Evolutionary conservation across 371 early-diverging fungal genomes (phyloP).

Genomic region (Haplosporangium sp.): DNA sequence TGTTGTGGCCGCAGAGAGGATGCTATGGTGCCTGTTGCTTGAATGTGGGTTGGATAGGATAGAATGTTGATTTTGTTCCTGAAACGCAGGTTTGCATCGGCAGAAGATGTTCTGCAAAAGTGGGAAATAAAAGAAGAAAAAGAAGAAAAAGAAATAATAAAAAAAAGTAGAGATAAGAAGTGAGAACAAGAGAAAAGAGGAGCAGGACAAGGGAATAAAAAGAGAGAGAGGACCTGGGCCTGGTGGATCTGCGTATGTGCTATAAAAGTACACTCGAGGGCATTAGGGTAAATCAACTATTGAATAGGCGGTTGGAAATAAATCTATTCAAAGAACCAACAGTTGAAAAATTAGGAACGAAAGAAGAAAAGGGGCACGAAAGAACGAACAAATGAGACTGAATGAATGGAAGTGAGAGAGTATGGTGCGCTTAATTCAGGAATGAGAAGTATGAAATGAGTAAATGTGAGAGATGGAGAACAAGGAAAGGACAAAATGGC

Average conservation of each 20-base stretch:
- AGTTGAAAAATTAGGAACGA: neutral
- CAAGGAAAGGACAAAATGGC: neutral
- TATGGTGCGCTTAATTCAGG: neutral
- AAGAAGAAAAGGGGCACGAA: neutral
- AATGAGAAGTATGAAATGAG: neutral
- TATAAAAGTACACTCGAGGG: no score
- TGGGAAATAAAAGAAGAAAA: neutral
- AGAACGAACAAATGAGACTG: neutral
- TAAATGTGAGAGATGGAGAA: neutral
- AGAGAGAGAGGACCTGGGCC: neutral
- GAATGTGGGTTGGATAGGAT: neutral
- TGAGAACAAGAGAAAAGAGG: slow-evolving; percentile 1
- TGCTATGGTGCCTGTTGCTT: neutral
- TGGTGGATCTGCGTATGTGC: neutral
- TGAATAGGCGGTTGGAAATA: neutral
- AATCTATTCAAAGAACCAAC: neutral
- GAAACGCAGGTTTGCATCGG: slow-evolving; percentile 14
- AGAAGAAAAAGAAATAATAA: neutral
- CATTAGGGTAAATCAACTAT: neutral
- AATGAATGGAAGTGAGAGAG: neutral
- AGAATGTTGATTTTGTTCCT: neutral
- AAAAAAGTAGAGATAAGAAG: neutral
- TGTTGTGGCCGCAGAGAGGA: slow-evolving; percentile 1
- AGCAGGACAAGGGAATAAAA: neutral
- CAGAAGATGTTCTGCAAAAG: slow-evolving; percentile 1